Evolutionary conservation across 179 eudicot species (phyloP).

Genomic region (Patellifolia procumbens): DNA sequence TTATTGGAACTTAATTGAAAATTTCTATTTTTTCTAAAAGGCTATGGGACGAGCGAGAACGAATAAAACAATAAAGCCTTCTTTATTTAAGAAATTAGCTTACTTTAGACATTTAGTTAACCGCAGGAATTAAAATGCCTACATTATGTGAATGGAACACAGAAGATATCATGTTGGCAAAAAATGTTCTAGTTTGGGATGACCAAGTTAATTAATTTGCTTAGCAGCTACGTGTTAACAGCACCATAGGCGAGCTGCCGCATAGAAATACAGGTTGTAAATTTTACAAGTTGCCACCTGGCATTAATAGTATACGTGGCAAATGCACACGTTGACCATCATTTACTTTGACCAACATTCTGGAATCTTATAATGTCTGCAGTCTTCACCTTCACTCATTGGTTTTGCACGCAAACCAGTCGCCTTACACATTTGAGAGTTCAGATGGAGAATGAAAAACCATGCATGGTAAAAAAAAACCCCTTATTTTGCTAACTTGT

Average conservation of each 20-base stretch:
- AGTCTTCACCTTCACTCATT: conserved; percentile 13
- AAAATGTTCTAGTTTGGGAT: background rate
- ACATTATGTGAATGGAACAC: too few species aligned
- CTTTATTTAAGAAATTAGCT: too few species aligned
- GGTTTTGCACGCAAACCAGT: background rate
- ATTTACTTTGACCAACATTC: background rate
- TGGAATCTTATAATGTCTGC: background rate
- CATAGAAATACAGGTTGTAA: conserved; percentile 4
- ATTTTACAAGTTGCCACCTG: conserved; percentile 13
- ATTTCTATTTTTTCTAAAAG: too few species aligned
- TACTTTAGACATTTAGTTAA: too few species aligned
- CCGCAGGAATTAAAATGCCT: too few species aligned
- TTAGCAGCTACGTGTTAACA: conserved; percentile 24
- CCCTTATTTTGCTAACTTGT: too few species aligned
- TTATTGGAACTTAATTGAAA: too few species aligned
- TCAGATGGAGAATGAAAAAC: background rate
- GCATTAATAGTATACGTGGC: conserved; percentile 20
- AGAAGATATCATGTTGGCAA: too few species aligned
- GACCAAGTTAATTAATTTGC: conserved; percentile 1
- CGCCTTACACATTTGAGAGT: background rate
- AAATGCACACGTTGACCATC: background rate
- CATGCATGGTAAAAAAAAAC: too few species aligned
- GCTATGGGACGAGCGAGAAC: too few species aligned
- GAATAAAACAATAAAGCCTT: too few species aligned
- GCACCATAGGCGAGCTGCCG: conserved; percentile 17